These are phyloP conservation scores for Nasturtium officinale DNA, from an alignment of 345 rosid genomes.

Conservation along the genomic window DNA sequence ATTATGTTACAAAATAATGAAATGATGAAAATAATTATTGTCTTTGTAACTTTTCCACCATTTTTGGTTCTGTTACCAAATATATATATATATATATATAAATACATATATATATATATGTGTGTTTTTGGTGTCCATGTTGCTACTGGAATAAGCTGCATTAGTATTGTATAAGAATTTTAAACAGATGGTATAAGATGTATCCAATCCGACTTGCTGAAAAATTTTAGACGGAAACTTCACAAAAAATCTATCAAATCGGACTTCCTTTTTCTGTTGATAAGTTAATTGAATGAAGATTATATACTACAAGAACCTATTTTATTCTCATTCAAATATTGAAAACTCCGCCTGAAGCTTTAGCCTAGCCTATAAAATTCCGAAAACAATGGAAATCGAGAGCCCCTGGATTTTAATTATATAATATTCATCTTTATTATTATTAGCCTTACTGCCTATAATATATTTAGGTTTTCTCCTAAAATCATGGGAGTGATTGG, in stretches of 20 bases:
- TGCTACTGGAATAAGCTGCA: too few relatives aligned
- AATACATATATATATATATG: too few relatives aligned
- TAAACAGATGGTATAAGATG: too few relatives aligned
- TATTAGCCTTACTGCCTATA: not conserved
- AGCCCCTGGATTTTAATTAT: slow-evolving; percentile 12
- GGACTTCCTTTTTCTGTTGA: not conserved
- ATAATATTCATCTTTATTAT: not conserved
- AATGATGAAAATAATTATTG: too few relatives aligned
- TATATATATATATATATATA: too few relatives aligned
- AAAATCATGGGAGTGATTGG: slow-evolving; percentile 38
- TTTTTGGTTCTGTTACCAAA: too few relatives aligned
- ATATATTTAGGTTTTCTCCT: slow-evolving; percentile 27
- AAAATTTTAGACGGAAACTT: not conserved
- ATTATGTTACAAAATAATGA: too few relatives aligned
- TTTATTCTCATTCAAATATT: not conserved
- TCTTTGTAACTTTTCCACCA: too few relatives aligned
- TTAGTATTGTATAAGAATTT: too few relatives aligned
- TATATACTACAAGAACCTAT: not conserved
- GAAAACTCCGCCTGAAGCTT: not conserved
- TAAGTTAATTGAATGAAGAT: not conserved
- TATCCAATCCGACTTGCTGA: too few relatives aligned
- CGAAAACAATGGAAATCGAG: slow-evolving; percentile 26
- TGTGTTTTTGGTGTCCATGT: too few relatives aligned
- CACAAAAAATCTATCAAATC: not conserved
- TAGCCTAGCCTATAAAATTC: slow-evolving; percentile 17